Evolutionary conservation across 1,284 basidiomycete species (phyloP), one percentile per base, ranked within the genome.

Genomic region (Schizopora paradoxa): DNA sequence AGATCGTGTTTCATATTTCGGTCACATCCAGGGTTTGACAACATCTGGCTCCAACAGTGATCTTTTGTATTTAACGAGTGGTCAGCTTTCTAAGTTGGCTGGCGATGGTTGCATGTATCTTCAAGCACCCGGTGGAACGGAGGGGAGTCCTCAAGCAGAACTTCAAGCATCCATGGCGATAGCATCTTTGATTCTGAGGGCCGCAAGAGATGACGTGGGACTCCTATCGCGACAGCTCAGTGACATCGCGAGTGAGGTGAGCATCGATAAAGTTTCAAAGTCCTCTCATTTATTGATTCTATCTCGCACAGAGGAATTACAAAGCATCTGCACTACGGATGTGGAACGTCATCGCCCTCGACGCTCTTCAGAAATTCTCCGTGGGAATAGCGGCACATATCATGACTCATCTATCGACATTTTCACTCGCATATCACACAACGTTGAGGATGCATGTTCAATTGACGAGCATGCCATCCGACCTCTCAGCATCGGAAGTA

Each of bases 341-440:
- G 4, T 86, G 83, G 83, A 84, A 82, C 57, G 61, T 82, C 31
- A 57, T 86, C 14, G 61, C 72, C 0, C 60, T 85, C 13, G 70
- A 73, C 1, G 74, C 74, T 0, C 61, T 85, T 25, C 62, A 71
- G 35, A 67, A 70, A 27, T 53, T 61, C 5, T 64, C 67, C 11
- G 58, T 63, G 16, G 57, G 59, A 27, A 70, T 71, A 53, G 65
- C 64, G n/a, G 55, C 60, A 3, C 45, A 46, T 11, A 56, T 86
- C 8, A 70, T 77, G 50, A 56, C 64, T 11, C 68, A 78, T 51
- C 68, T 85, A 35, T 51, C 66, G 6, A 58, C 62, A 5, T 84
- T 83, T 56, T 66, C 72, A 6, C 51, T 56, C 25, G 61, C 65
- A 10, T 79, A 80, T 54, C 67, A 69, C 53, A 58, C 61, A 14